Conservation (phyloP, 805 yeast species). For the Candida morakotiae region DNA sequence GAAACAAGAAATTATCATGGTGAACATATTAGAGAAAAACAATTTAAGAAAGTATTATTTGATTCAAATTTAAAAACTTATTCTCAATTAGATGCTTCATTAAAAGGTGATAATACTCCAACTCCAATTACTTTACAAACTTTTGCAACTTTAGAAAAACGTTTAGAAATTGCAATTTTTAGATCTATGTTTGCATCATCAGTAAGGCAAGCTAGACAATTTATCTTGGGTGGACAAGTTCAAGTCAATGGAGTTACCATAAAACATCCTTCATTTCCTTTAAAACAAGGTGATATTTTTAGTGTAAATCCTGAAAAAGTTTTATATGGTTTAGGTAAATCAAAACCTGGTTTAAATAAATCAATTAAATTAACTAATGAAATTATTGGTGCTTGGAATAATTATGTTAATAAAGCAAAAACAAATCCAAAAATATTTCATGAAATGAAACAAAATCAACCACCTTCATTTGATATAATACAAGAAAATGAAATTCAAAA, state of each 20-base stretch:
- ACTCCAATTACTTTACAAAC: constrained; percentile 90
- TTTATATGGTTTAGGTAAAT: constrained; percentile 76
- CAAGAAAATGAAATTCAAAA: constrained; percentile 10
- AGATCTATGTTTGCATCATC: constrained; percentile 92
- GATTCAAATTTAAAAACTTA: constrained; percentile 73
- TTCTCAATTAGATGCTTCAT: constrained; percentile 81
- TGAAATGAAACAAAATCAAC: constrained; percentile 43
- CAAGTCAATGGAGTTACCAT: constrained; percentile 79
- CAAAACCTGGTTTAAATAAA: constrained; percentile 70
- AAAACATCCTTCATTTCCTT: constrained; percentile 71
- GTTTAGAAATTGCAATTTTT: constrained; percentile 86
- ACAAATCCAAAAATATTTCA: constrained; percentile 55
- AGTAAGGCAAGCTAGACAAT: constrained; percentile 89
- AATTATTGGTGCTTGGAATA: constrained; percentile 75
- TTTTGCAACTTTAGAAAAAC: constrained; percentile 79
- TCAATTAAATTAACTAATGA: constrained; percentile 66
- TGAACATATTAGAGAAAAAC: constrained; percentile 80
- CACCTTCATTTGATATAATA: constrained; percentile 30
- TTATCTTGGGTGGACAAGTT: constrained; percentile 76
- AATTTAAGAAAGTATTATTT: constrained; percentile 67
- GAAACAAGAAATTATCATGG: constrained; percentile 96
- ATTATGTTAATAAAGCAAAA: constrained; percentile 57
- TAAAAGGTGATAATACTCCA: constrained; percentile 52
- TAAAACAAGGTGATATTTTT: constrained; percentile 84
- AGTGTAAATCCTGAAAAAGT: constrained; percentile 84